These are phyloP conservation scores for Aspergillus sp. DNA, from an alignment of 2,329 filamentous ascomycete genomes.

Conservation along the genomic window DNA sequence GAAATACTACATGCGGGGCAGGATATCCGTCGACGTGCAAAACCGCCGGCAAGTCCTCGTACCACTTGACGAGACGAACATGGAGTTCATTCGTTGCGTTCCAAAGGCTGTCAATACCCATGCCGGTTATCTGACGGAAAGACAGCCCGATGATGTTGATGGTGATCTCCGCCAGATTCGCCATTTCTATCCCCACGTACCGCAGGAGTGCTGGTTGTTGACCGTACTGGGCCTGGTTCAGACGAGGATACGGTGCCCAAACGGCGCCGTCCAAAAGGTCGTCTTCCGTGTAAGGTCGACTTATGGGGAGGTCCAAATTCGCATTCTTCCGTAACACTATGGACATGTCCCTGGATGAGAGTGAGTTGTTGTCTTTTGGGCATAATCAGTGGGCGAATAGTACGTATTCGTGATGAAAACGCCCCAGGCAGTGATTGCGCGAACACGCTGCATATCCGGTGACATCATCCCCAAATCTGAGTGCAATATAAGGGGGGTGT, in stretches of 20 bases:
- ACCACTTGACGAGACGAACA: slow-evolving; percentile 16
- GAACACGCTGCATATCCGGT: slow-evolving; percentile 13
- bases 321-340: slow-evolving; percentile 16
- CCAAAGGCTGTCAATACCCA: slow-evolving; percentile 11
- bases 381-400: neutral
- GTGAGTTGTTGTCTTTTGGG: neutral
- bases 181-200: slow-evolving; percentile 14
- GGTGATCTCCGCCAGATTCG: slow-evolving; percentile 15
- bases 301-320: slow-evolving; percentile 13
- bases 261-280: slow-evolving; percentile 9
- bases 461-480: slow-evolving; percentile 6
- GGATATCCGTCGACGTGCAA: slow-evolving; percentile 10
- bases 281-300: slow-evolving; percentile 7
- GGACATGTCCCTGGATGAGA: slow-evolving; percentile 19
- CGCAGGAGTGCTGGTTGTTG: slow-evolving; percentile 21
- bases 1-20: slow-evolving; percentile 20
- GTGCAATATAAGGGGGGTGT: slow-evolving; percentile 6
- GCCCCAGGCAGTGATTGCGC: slow-evolving; percentile 22
- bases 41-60: slow-evolving; percentile 13
- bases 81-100: slow-evolving; percentile 12
- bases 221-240: slow-evolving; percentile 19
- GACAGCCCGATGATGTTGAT: slow-evolving; percentile 19
- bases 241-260: slow-evolving; percentile 28
- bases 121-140: slow-evolving; percentile 12
- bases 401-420: slow-evolving; percentile 26